Evolutionary conservation across 2,329 filamentous ascomycete species (phyloP).

Genomic region (Thielaviopsis musarum): DNA sequence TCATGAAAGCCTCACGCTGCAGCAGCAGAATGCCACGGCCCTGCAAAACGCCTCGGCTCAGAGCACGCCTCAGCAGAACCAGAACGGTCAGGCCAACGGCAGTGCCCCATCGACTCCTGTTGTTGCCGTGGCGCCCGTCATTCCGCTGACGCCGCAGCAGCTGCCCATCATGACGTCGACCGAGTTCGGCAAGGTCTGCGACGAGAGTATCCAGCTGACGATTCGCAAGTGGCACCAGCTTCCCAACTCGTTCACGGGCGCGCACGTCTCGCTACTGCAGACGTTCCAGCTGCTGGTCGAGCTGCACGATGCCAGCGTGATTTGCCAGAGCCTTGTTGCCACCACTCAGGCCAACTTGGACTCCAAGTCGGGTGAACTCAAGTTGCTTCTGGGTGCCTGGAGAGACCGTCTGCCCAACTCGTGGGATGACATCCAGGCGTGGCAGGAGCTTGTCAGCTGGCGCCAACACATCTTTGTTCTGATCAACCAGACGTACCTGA

Average conservation of each 20-base stretch:
- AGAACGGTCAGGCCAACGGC: background rate
- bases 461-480: constrained; percentile 96
- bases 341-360: constrained; percentile 80
- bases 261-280: constrained; percentile 85
- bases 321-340: constrained; percentile 74
- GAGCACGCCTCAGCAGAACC: background rate
- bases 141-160: background rate
- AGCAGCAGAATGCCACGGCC: constrained; percentile 53
- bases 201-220: constrained; percentile 92
- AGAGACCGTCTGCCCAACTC: constrained; percentile 89
- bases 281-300: constrained; percentile 98
- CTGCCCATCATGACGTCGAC: constrained; percentile 23
- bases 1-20: constrained; percentile 13
- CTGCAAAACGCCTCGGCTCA: constrained; percentile 18
- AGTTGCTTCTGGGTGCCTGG: constrained; percentile 86
- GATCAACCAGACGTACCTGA: constrained; percentile 87
- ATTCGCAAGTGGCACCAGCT: constrained; percentile 98
- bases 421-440: constrained; percentile 98
- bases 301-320: constrained; percentile 91
- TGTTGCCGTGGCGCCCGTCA: background rate
- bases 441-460: constrained; percentile 99
- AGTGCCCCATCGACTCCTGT: background rate
- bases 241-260: constrained; percentile 82
- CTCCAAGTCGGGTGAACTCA: constrained; percentile 86
- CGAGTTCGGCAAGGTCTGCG: constrained; percentile 80